Percentiles rank a stretch among this genome's conserved stretches.
phyloP scores from a whole-genome alignment of 805 yeast species.

The Starmerella stigmatis region DNA sequence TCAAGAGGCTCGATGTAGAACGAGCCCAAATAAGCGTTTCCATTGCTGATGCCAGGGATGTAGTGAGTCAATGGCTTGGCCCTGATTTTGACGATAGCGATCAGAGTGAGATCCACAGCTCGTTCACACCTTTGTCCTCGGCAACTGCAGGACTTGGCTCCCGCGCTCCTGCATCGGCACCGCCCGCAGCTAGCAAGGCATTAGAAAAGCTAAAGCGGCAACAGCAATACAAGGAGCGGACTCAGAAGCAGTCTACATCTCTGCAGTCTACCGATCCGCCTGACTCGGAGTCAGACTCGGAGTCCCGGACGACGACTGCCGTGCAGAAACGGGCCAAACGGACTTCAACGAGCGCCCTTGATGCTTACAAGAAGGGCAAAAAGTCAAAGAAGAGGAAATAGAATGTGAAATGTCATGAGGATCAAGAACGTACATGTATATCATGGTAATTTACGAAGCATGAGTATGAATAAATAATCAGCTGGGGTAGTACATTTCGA shows the following conservation, averaged over 20 bases:
- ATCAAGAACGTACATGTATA: no score
- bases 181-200: slow-evolving; percentile 9
- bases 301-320: slow-evolving; percentile 11
- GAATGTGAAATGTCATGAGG: no score
- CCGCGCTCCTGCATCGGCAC: not conserved
- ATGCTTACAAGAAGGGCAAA: slow-evolving; percentile 16
- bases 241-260: not conserved
- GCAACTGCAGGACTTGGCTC: slow-evolving; percentile 18
- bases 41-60: slow-evolving; percentile 19
- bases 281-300: slow-evolving; percentile 15
- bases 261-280: not conserved
- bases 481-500: no score
- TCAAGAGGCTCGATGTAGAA: slow-evolving; percentile 21
- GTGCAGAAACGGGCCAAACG: slow-evolving; percentile 1
- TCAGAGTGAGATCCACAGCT: slow-evolving; percentile 6
- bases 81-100: slow-evolving; percentile 10
- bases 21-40: slow-evolving; percentile 20
- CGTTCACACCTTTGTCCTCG: not conserved
- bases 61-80: slow-evolving; percentile 22
- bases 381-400: slow-evolving; percentile 5
- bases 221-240: not conserved
- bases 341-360: slow-evolving; percentile 10
- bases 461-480: no score
- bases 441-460: no score
- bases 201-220: slow-evolving; percentile 6